Evolutionary conservation across 2,329 filamentous ascomycete genomes (phyloP).

Genomic region (Ophiostoma montium): DNA sequence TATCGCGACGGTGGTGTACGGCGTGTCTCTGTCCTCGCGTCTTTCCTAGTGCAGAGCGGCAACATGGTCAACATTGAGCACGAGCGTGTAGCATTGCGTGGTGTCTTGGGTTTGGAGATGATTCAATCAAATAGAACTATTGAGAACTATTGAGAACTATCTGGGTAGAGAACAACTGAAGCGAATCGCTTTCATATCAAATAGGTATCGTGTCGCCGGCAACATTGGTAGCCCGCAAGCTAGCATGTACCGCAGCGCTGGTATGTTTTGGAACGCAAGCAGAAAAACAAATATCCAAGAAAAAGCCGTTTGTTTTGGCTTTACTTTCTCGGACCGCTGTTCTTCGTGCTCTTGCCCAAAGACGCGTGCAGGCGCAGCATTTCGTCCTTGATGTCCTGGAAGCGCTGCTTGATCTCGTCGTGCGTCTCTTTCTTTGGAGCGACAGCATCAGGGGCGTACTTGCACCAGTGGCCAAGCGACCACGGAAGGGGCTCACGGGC

Average conservation of each 20-base stretch:
- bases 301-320: no score
- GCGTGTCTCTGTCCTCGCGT: conserved; percentile 54
- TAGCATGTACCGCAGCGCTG: background rate
- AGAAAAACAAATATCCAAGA: no score
- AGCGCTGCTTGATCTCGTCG: conserved; percentile 18
- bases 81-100: no score
- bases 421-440: no score
- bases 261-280: no score
- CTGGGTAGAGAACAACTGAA: no score
- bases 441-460: conserved; percentile 19
- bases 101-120: background rate
- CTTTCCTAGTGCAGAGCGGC: conserved; percentile 24
- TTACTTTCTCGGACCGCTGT: no score
- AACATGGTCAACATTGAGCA: no score
- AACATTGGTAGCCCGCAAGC: background rate
- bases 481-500: conserved; percentile 25
- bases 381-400: conserved; percentile 34
- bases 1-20: conserved; percentile 60
- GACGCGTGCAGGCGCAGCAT: conserved; percentile 23
- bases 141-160: no score
- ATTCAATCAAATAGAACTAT: no score
- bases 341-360: background rate
- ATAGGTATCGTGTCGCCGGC: background rate
- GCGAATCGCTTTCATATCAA: background rate
- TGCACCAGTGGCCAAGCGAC: conserved; percentile 25